Percentiles rank a stretch among this genome's conserved stretches.
phyloP scores from a whole-genome alignment of 2,329 filamentous ascomycete species.

The Diaporthe sp. region DNA sequence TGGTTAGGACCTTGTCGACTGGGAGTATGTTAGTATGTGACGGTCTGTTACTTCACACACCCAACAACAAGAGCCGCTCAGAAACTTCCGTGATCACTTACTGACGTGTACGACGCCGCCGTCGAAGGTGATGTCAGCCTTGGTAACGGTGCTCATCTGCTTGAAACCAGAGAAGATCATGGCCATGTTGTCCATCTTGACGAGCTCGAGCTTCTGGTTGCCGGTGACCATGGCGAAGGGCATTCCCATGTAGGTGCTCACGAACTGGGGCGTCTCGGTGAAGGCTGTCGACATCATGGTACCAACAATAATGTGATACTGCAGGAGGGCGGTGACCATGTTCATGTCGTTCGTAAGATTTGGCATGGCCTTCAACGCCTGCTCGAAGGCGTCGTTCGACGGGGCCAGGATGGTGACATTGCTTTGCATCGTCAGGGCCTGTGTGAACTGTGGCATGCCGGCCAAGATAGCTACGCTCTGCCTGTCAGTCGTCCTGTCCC shows the following conservation, averaged over 20 bases:
- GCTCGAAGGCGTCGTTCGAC: slow-evolving; percentile 52
- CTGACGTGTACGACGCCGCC: slow-evolving; percentile 55
- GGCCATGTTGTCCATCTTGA: slow-evolving; percentile 22
- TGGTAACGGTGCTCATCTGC: slow-evolving; percentile 49
- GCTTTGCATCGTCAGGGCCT: slow-evolving; percentile 20
- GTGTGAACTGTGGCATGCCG: slow-evolving; percentile 38
- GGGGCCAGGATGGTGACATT: slow-evolving; percentile 51
- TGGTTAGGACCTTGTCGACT: slow-evolving; percentile 55
- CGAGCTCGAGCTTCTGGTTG: slow-evolving; percentile 48
- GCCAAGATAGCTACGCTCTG: slow-evolving; percentile 40
- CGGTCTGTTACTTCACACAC: background rate
- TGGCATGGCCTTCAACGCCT: slow-evolving; percentile 50
- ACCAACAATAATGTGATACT: slow-evolving; percentile 48
- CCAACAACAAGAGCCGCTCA: too few relatives aligned
- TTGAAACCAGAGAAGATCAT: slow-evolving; percentile 38
- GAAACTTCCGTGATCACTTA: background rate
- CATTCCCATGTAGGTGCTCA: slow-evolving; percentile 52
- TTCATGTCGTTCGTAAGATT: slow-evolving; percentile 47
- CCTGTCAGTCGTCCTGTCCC: background rate
- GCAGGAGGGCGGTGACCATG: slow-evolving; percentile 7
- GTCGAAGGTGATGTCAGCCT: slow-evolving; percentile 49
- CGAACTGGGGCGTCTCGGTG: slow-evolving; percentile 50
- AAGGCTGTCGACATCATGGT: slow-evolving; percentile 42
- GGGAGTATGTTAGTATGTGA: background rate
- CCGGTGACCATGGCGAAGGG: slow-evolving; percentile 47